phyloP scores from a whole-genome alignment of 1,284 basidiomycete species.

The Meripilus lineatus region DNA sequence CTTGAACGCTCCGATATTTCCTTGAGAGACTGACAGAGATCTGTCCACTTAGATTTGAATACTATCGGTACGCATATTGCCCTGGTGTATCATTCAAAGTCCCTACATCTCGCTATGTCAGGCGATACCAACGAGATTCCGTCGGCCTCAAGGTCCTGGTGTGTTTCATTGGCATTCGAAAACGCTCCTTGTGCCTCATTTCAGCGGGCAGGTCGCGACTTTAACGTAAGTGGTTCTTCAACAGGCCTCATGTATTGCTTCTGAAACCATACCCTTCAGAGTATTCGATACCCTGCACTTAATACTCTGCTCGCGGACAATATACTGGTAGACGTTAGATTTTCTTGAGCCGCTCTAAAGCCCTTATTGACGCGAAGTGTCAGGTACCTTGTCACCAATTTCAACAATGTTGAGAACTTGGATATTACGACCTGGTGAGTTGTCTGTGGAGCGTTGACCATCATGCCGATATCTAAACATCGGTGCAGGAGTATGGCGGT shows the following conservation, averaged over 20 bases:
- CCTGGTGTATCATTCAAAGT: neutral
- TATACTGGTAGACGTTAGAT: conserved; percentile 26
- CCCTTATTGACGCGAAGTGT: too few species aligned
- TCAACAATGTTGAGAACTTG: conserved; percentile 18
- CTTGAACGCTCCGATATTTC: too few species aligned
- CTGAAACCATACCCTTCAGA: neutral
- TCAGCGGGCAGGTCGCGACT: conserved; percentile 2
- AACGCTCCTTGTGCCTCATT: too few species aligned
- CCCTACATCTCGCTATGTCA: conserved; percentile 2
- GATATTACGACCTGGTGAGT: conserved; percentile 22
- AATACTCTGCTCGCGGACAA: conserved; percentile 20
- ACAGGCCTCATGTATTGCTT: neutral
- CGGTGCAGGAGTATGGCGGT: conserved; percentile 24
- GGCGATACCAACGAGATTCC: conserved; percentile 19
- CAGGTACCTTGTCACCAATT: conserved; percentile 28
- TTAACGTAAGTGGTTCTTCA: conserved; percentile 1
- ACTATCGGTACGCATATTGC: conserved; percentile 15
- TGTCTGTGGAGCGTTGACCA: neutral
- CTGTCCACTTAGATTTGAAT: conserved; percentile 14
- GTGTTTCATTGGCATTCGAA: neutral
- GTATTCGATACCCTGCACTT: conserved; percentile 19
- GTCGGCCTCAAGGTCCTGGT: conserved; percentile 14
- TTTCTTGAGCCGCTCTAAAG: neutral
- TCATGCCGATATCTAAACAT: neutral
- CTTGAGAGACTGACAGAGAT: neutral